phyloP scores from a whole-genome alignment of 2,329 filamentous ascomycete species.

The Xylariaceae sp. region DNA sequence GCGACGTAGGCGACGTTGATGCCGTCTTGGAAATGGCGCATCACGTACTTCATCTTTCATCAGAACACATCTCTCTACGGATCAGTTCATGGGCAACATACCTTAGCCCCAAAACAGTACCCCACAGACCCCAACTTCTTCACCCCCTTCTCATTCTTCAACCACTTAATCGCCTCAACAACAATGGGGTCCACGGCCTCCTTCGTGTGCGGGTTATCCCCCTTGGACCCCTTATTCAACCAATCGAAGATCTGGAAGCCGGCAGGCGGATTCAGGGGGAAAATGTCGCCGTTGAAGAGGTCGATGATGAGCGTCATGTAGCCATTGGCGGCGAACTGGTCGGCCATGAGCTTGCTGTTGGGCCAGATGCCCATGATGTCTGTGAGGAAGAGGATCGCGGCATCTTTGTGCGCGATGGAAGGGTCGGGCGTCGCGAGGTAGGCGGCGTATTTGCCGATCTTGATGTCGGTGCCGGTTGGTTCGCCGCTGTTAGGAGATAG shows the following conservation, averaged over 20 bases:
- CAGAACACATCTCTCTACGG: neutral
- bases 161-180: constrained; percentile 48
- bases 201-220: constrained; percentile 46
- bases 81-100: constrained; percentile 27
- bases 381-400: constrained; percentile 43
- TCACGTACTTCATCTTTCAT: constrained; percentile 51
- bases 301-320: constrained; percentile 67
- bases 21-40: constrained; percentile 58
- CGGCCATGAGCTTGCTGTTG: constrained; percentile 62
- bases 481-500: constrained; percentile 37
- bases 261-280: constrained; percentile 47
- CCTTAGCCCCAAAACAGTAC: constrained; percentile 73
- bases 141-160: constrained; percentile 51
- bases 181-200: constrained; percentile 45
- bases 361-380: constrained; percentile 52
- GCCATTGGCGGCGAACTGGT: constrained; percentile 68
- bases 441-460: constrained; percentile 42
- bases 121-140: constrained; percentile 61
- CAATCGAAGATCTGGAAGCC: constrained; percentile 41
- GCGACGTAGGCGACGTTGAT: constrained; percentile 68
- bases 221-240: constrained; percentile 40
- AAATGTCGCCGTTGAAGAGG: constrained; percentile 61
- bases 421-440: constrained; percentile 46
- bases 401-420: constrained; percentile 35
- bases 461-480: constrained; percentile 43